Evolutionary conservation across 2,329 filamentous ascomycete genomes (phyloP).

Genomic region (Talaromyces sp.): DNA sequence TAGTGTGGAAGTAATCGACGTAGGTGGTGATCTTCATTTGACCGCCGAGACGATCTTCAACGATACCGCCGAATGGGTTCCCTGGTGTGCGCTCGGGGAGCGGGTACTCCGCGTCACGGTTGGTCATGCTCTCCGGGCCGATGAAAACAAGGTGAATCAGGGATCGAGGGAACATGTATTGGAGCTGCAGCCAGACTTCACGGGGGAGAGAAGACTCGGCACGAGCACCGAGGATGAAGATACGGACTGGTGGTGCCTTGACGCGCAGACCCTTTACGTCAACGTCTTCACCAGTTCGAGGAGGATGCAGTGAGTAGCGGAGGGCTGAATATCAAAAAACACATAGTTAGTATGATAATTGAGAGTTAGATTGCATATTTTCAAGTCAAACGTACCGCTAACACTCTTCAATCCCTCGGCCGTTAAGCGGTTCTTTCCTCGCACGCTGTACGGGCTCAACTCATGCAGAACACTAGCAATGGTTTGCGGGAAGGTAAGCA

Average conservation of each 20-base stretch:
- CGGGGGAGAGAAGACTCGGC: conserved; percentile 97
- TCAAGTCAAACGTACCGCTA: conserved; percentile 77
- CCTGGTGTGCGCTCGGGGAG: conserved; percentile 79
- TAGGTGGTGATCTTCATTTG: conserved; percentile 97
- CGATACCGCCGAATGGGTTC: conserved; percentile 91
- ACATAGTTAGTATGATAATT: background rate
- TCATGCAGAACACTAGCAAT: conserved; percentile 92
- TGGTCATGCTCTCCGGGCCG: conserved; percentile 92
- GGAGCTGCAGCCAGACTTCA: conserved; percentile 89
- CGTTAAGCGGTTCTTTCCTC: conserved; percentile 74
- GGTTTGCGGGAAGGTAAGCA: conserved; percentile 92
- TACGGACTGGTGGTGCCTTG: conserved; percentile 81
- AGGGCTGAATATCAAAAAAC: conserved; percentile 61
- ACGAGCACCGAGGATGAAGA: conserved; percentile 92
- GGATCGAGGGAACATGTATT: conserved; percentile 93
- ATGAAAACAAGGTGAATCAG: conserved; percentile 91
- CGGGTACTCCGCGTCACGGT: conserved; percentile 90
- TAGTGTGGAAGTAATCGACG: conserved; percentile 96
- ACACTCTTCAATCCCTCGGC: conserved; percentile 90
- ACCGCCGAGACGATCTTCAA: conserved; percentile 86
- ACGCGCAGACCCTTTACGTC: conserved; percentile 78
- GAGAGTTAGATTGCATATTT: too few species aligned
- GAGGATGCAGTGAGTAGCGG: conserved; percentile 90
- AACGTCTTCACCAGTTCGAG: conserved; percentile 72
- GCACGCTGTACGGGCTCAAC: conserved; percentile 86